Evolutionary conservation across 306 rosid species (phyloP), one percentile per base, ranked within the genome.

Genomic region (Clitoria ternatea): DNA sequence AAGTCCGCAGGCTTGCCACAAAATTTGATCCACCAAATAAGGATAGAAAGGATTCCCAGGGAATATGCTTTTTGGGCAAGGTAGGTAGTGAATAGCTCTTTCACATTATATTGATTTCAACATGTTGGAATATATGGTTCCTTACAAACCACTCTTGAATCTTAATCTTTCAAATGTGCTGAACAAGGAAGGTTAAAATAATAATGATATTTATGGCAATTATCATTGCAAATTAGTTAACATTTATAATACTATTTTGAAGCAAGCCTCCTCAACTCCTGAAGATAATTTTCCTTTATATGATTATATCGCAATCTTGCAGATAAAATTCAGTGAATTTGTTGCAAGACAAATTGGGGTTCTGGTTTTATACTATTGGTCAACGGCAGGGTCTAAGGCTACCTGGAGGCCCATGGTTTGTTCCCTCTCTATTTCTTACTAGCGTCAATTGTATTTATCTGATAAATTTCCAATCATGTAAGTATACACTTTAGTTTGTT

Each of bases 61-160:
- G 98, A 80, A 90, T 94, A 83, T 94, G 98, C 82, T 94, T 89
- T 85, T 87, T 94, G 50, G 98, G 98, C 63, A 90, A 94, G 98
- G 98, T 94, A 80, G 65, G 50, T 26, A 66, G 63, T 47, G 12
- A 14, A 66, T n/a, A 36, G 19, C 39, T 67, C 42, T 32, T 36
- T 23, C 39, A 5, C 42, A 9, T 23, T 30, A 40, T 39, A 35
- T 72, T 18, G 3, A 4, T 70, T 62, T 44, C 39, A n/a, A 65
- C 36, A 48, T 63, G 36, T 17, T 81, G n/a, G 37, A 37, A 37
- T 55, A 37, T 75, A 74, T 8, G 43, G 39, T 55, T 62, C 42
- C 24, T 56, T 40, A 7, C 26, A 39, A 69, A 48, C 57, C 29
- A 64, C 39, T 30, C 7, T 23, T 47, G 60, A 47, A n/a, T n/a